Percentiles rank a stretch among this genome's conserved stretches.
phyloP scores from a whole-genome alignment of 805 yeast species.

The Saccharomyces mikatae region DNA sequence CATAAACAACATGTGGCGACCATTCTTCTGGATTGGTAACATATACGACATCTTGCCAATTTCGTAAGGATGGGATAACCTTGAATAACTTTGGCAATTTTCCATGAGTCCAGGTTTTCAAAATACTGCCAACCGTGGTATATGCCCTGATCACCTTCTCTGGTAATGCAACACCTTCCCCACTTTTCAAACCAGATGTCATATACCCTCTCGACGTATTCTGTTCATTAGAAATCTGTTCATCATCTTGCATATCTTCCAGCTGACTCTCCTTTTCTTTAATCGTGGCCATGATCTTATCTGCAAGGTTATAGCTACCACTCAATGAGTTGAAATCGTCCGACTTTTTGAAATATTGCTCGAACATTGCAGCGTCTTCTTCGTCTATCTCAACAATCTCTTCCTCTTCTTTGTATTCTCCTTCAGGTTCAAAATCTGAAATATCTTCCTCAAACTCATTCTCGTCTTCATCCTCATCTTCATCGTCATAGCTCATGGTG shows the following conservation, averaged over 20 bases:
- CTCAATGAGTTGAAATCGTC: slow-evolving; percentile 31
- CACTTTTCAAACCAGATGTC: slow-evolving; percentile 32
- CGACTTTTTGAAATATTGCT: slow-evolving; percentile 53
- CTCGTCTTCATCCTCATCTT: slow-evolving; percentile 48
- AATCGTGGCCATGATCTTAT: slow-evolving; percentile 85
- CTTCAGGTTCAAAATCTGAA: slow-evolving; percentile 48
- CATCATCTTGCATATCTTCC: slow-evolving; percentile 14
- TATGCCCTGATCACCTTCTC: slow-evolving; percentile 95
- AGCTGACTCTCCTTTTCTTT: slow-evolving; percentile 54
- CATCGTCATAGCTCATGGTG: slow-evolving; percentile 35
- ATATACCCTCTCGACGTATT: slow-evolving; percentile 20
- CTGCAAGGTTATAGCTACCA: slow-evolving; percentile 69
- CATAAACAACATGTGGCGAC: slow-evolving; percentile 93
- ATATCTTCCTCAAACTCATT: slow-evolving; percentile 35
- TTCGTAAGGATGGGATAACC: slow-evolving; percentile 82
- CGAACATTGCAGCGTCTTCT: slow-evolving; percentile 77
- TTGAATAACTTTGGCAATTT: slow-evolving; percentile 94
- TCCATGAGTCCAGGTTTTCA: slow-evolving; percentile 88
- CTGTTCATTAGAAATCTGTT: slow-evolving; percentile 7
- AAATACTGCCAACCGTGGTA: slow-evolving; percentile 79
- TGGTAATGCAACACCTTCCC: slow-evolving; percentile 78
- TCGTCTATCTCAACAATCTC: slow-evolving; percentile 63
- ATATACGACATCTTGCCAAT: slow-evolving; percentile 92
- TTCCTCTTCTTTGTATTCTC: slow-evolving; percentile 44
- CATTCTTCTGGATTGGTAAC: slow-evolving; percentile 89